A percentile compares a stretch with the other conserved stretches of the same genome.
Conservation (phyloP, 805 yeast species). For the Kodamaea leandrae region DNA sequence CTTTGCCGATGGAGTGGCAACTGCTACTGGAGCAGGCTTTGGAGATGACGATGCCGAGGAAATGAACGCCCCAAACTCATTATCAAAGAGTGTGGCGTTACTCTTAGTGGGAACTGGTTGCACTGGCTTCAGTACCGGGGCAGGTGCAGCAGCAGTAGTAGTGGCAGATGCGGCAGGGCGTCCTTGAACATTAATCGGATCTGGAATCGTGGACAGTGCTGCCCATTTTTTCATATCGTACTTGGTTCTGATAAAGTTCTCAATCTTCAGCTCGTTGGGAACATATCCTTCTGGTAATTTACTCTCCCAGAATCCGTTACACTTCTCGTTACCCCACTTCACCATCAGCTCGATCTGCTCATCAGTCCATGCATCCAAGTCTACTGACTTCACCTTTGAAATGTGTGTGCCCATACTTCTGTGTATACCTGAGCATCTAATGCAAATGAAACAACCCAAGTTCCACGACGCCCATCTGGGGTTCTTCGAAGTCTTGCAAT, state of each 20-base stretch:
- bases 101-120: background rate
- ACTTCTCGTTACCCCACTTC: constrained; percentile 79
- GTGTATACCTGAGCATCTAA: constrained; percentile 94
- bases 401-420: constrained; percentile 95
- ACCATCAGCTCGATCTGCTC: constrained; percentile 83
- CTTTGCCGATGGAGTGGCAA: no score
- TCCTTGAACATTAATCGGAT: constrained; percentile 44
- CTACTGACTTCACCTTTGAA: constrained; percentile 88
- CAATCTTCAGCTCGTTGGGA: constrained; percentile 83
- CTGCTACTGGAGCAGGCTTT: constrained; percentile 11
- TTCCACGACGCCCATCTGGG: constrained; percentile 99
- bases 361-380: constrained; percentile 94
- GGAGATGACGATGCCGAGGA: constrained; percentile 24
- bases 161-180: background rate
- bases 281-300: constrained; percentile 65
- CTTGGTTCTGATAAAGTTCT: constrained; percentile 86
- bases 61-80: constrained; percentile 41
- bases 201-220: constrained; percentile 52
- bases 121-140: background rate
- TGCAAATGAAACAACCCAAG: constrained; percentile 88
- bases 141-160: background rate
- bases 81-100: constrained; percentile 23
- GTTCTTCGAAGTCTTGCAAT: constrained; percentile 83
- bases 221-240: constrained; percentile 92
- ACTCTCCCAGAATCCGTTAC: constrained; percentile 83